Base-by-base conservation (phyloP, 2,329 filamentous ascomycete species). In the Fusarium agapanthi region DNA sequence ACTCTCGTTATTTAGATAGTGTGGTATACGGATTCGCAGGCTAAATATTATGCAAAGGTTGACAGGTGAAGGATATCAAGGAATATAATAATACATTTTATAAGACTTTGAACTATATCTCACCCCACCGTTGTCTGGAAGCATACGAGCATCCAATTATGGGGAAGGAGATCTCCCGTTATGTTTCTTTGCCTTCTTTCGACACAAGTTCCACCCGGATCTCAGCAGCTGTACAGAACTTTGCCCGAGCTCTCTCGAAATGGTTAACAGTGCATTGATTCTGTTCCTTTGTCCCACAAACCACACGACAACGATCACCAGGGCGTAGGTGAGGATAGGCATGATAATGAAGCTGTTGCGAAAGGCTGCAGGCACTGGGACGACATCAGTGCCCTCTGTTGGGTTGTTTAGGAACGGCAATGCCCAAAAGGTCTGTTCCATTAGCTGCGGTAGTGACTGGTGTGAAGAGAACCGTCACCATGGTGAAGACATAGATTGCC, bases 21-120 rank as follows among this genome's bases (percentile, higher is more conserved):
- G 0, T 16, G 20, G 3, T 7, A 16, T 2, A 20, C 1, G 11
- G 7, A 0, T 26, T 13, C 0, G 15, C 3, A 13, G n/a, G 4
- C 15, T 18, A 2, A 6, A 10, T 5, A 1, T 24, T 6, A 43
- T 16, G 3, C 9, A 6, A 16, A 15, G 4, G 22, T n/a, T 6
- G 22, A n/a, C 4, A 20, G 15, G 22, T 22, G 12, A 14, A 8
- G 16, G 41, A 13, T 12, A 44, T 5, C 6, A 26, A 18, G 15
- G 26, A 18, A 44, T 44, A 18, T 1, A 24, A 41, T 6, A 3
- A n/a, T 16, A 24, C 22, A 24, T 14, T 13, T 8, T n/a, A n/a
- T 14, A 3, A 22, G 38, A 40, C 7, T 14, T 14, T 1, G 14
- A 8, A 40, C 20, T n/a, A n/a, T 14, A n/a, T 24, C 15, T 40